These are phyloP conservation scores for Cyanidiococcus yangmingshanensis DNA, from an alignment of 23 red algal species.

Conservation along the genomic window DNA sequence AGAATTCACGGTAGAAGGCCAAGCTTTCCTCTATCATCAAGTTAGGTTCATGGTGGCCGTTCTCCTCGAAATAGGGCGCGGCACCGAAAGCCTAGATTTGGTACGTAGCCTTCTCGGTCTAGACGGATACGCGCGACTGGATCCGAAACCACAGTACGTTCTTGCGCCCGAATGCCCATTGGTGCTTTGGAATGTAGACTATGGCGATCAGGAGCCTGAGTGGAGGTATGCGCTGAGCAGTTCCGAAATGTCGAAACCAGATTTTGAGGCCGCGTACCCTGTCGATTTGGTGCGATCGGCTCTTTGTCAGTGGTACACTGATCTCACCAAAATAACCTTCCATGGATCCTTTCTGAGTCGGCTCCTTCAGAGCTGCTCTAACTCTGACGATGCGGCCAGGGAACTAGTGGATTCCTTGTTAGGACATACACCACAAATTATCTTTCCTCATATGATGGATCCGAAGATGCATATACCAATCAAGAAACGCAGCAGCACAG, in stretches of 20 bases:
- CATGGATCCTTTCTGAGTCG: not conserved
- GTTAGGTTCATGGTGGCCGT: conserved; percentile 90
- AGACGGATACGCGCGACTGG: conserved; percentile 15
- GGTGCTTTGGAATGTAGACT: conserved; percentile 48
- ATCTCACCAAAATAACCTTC: not conserved
- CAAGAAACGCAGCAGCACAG: not conserved
- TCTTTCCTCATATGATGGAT: not conserved
- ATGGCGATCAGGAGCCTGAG: not conserved
- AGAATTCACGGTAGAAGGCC: conserved; percentile 1
- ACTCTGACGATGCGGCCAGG: not conserved
- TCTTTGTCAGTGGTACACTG: not conserved
- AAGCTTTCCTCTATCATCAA: conserved; percentile 98
- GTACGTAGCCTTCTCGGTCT: conserved; percentile 47
- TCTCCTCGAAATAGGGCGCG: conserved; percentile 63
- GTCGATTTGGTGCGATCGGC: not conserved
- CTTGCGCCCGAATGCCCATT: conserved; percentile 69
- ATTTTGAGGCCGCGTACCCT: not conserved
- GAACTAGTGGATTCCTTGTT: not conserved
- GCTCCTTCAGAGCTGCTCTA: not conserved
- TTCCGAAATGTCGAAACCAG: no score
- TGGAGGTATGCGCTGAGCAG: not conserved
- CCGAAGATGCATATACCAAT: not conserved
- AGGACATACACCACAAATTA: not conserved
- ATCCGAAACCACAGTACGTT: conserved; percentile 58
- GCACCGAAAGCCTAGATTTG: conserved; percentile 40